phyloP scores from a whole-genome alignment of 2,329 filamentous ascomycete genomes.

The Didymella arachidicola region DNA sequence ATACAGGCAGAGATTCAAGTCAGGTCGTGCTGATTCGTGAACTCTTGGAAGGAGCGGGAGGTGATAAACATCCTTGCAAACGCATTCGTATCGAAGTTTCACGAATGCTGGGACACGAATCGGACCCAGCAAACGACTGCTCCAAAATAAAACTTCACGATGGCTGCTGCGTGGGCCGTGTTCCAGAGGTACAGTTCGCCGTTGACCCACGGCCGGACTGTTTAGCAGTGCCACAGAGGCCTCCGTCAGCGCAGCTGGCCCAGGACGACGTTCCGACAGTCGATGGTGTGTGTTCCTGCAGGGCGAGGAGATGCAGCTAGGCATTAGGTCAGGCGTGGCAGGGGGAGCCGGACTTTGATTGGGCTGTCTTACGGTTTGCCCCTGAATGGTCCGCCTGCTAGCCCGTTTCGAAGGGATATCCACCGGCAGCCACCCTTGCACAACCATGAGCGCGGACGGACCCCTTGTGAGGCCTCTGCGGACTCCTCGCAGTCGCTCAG shows the following conservation, averaged over 20 bases:
- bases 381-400: slow-evolving; percentile 36
- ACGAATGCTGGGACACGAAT: slow-evolving; percentile 23
- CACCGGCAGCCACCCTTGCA: slow-evolving; percentile 37
- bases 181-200: slow-evolving; percentile 2
- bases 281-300: slow-evolving; percentile 28
- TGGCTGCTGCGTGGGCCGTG: neutral
- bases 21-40: slow-evolving; percentile 37
- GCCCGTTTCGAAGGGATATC: slow-evolving; percentile 29
- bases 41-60: slow-evolving; percentile 28
- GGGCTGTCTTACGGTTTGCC: slow-evolving; percentile 31
- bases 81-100: slow-evolving; percentile 33
- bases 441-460: slow-evolving; percentile 30
- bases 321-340: slow-evolving; percentile 22
- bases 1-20: slow-evolving; percentile 21
- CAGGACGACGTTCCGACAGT: slow-evolving; percentile 12
- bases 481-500: slow-evolving; percentile 34
- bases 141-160: slow-evolving; percentile 6
- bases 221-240: slow-evolving; percentile 1
- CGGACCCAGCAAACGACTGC: slow-evolving; percentile 1
- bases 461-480: slow-evolving; percentile 32
- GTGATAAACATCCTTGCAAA: slow-evolving; percentile 34
- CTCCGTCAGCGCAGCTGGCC: slow-evolving; percentile 8
- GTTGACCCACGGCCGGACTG: slow-evolving; percentile 1
- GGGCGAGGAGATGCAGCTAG: slow-evolving; percentile 29
- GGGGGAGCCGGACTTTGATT: slow-evolving; percentile 25